Base-by-base conservation (phyloP, 1,284 basidiomycete genomes). In the Sporisorium exsertum region DNA sequence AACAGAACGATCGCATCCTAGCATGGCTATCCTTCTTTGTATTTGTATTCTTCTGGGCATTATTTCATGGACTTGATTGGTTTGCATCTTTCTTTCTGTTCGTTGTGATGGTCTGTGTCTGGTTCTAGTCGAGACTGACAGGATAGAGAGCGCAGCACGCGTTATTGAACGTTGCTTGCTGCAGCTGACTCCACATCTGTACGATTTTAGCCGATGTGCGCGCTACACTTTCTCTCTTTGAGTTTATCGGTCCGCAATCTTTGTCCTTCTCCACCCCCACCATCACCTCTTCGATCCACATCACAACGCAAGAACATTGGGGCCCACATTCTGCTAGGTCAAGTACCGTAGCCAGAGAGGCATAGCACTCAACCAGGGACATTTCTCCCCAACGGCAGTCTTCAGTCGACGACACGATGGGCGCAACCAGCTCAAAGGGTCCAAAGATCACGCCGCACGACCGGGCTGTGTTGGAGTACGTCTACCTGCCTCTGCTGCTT, bases 381-480 rank as follows among this genome's bases (percentile, higher is more conserved):
- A n/a, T n/a, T n/a, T n/a, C n/a, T n/a, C n/a, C n/a, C n/a, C n/a
- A n/a, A n/a, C n/a, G n/a, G 40, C n/a, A 18, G 12, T 35, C 33
- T 32, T 32, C 29, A 61, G 26, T 43, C 26, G 8, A 26, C n/a
- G n/a, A n/a, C 54, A 69, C 15, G n/a, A 82, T 82, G 81, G 81
- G 81, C 46, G 64, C 73, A 22, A 56, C 64, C 13, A 69, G 53
- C 35, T 81, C 79, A 12, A 77, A 77, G 43, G 75, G 71, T 27
- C 74, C 77, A 45, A 96, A 93, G 88, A 91, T 99, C 78, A 98
- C 96, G 9, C 88, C 91, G 43, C 95, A 97, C 84, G 96, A 99
- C 86, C 90, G 92, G 66, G 95, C 95, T 43, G 92, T 98, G 58
- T 89, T 98, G 64, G 95, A 97, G 95, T 97, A 80, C 84, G 92